Base-by-base conservation (phyloP, 257 asterid genomes). In the Osmanthus fragrans region DNA sequence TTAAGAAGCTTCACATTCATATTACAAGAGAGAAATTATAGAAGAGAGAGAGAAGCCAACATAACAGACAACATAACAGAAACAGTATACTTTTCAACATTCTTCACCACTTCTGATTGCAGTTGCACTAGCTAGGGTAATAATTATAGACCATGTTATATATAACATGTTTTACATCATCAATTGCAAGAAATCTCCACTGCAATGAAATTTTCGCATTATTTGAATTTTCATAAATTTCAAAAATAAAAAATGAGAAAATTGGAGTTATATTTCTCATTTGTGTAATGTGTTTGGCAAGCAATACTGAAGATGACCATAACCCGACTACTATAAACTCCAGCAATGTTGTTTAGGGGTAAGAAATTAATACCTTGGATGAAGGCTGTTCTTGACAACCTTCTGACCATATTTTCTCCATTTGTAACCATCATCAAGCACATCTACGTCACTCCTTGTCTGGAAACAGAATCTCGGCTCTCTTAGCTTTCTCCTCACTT, bases 341-440 rank as follows among this genome's bases (percentile, higher is more conserved):
- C 4, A 42, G 49, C 12, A 42, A 42, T 42, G 49, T 40, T 10
- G 9, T 54, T 54, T 54, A 30, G 45, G 33, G 12, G 32, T 67
- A 3, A 47, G 27, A 74, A 37, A 42, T 42, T 3, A 11, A 11
- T 85, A 92, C 99, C 99, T 92, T 13, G 99, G 99, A 86, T 92
- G 97, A 71, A 92, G 99, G 88, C 97, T 92, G 56, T 94, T 94
- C 90, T 94, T 94, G 85, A 94, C 99, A 73, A 94, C 94, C 76
- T 94, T 94, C 75, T 94, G 99, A 3, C 99, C 99, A 78, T 94
- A 94, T 83, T 94, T 94, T 80, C 99, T 88, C 97, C 99, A 94
- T 92, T 94, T 94, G 82, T 94, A 94, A 32, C 99, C 99, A 90
- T 94, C 99, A 84, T 94, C 99, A 78, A 94, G 97, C 8, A 94